Base-by-base conservation (phyloP, 108 stramenopile genomes). In the Fragilariopsis cylindrus region DNA sequence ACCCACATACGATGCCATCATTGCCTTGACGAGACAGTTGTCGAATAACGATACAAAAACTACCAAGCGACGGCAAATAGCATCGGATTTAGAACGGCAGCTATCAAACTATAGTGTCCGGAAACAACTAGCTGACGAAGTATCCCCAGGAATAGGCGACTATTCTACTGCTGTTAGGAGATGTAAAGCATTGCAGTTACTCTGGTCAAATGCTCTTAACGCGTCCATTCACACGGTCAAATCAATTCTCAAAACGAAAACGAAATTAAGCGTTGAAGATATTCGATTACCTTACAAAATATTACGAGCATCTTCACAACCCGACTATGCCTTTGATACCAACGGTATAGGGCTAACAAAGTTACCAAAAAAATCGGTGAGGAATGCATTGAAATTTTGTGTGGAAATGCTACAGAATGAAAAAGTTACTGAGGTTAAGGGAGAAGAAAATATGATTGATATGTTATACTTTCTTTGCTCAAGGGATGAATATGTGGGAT, bases 391-490 rank as follows among this genome's bases (percentile, higher is more conserved):
- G 60, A 85, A 82, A 40, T 88, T 82, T 71, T 82, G 85, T 58
- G 57, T 90, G 8, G 63, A 76, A 15, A 78, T 86, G 52, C 77
- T 94, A 8, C 72, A 79, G 44, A 79, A 88, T 46, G 85, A 83
- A 3, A 80, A 86, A 18, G 77, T 78, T 5, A 5, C 71, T 42
- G 64, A 74, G 6, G 48, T 76, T 41, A 85, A 78, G 12, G 85
- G 67, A 68, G 67, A 87, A 47, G 15, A 65, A 3, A 75, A 90
- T 48, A 62, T 94, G 75, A 60, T 92, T 39, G 68, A 85, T 11
- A 86, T 84, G 88, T 60, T 94, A 42, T 49, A 44, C 13, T 77
- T 79, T n/a, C 70, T 94, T 13, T 92, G 90, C 67, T 85, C 85
- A 2, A 58, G 82, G 41, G 69, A 77, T 30, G 86, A 86, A 13